Conservation (phyloP, 129 eudicot genomes). For the Chrysanthemum seticuspe region DNA sequence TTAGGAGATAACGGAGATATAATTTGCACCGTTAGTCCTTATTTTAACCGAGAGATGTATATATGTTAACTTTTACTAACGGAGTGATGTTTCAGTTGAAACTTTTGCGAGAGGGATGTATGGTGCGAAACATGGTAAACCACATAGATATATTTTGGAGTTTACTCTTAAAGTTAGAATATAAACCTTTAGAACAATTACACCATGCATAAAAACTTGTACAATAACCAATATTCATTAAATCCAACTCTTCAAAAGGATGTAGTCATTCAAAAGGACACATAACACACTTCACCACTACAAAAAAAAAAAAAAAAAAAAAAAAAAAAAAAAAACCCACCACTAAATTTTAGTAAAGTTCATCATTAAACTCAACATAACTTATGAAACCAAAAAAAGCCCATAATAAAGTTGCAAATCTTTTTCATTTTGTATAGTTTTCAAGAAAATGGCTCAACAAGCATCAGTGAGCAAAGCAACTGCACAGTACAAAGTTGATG, state of each 20-base stretch:
- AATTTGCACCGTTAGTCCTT: no score
- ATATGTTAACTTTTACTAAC: no score
- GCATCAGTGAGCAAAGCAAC: constrained; percentile 56
- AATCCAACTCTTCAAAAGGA: not conserved
- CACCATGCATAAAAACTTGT: constrained; percentile 15
- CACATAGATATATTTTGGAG: no score
- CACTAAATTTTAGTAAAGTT: constrained; percentile 13
- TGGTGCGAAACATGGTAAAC: no score
- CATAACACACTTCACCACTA: constrained; percentile 22
- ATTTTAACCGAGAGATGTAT: no score
- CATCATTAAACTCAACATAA: constrained; percentile 5
- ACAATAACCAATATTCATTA: constrained; percentile 2
- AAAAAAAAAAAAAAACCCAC: not conserved
- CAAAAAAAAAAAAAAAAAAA: not conserved
- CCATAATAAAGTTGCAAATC: not conserved
- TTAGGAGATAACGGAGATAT: no score
- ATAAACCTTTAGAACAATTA: not conserved
- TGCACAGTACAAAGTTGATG: constrained; percentile 78
- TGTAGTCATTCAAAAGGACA: not conserved
- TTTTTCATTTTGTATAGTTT: not conserved
- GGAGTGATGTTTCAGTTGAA: no score
- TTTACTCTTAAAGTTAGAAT: not conserved
- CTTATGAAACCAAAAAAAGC: not conserved
- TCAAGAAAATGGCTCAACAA: not conserved
- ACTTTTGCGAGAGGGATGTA: no score